Evolutionary conservation across 2,329 filamentous ascomycete genomes (phyloP).

Genomic region (Hypoxylon sp.): DNA sequence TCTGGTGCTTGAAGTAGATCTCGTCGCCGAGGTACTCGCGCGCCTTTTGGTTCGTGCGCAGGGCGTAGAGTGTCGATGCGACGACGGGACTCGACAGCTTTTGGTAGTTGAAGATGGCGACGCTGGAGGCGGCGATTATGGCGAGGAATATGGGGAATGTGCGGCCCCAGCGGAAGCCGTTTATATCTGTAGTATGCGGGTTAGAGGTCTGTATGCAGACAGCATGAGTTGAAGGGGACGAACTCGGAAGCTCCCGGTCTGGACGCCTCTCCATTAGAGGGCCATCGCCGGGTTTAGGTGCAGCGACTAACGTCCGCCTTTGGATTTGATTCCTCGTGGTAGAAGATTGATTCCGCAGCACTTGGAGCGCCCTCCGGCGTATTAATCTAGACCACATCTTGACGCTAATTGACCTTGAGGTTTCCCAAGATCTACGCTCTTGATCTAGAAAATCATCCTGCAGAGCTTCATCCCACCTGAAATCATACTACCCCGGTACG

Average conservation of each 20-base stretch:
- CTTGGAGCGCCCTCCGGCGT: constrained; percentile 50
- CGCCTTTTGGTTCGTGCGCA: constrained; percentile 82
- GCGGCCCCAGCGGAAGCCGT: constrained; percentile 73
- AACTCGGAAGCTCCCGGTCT: constrained; percentile 76
- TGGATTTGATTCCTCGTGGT: constrained; percentile 39
- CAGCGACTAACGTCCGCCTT: constrained; percentile 64
- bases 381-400: constrained; percentile 55
- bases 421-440: constrained; percentile 23
- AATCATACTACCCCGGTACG: constrained; percentile 34
- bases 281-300: constrained; percentile 71
- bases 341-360: constrained; percentile 42
- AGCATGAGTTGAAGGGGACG: constrained; percentile 33
- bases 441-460: constrained; percentile 4
- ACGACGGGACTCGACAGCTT: constrained; percentile 90
- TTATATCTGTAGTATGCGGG: constrained; percentile 47
- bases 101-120: constrained; percentile 99
- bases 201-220: constrained; percentile 19
- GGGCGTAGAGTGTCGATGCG: constrained; percentile 89
- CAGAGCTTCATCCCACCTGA: constrained; percentile 44
- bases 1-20: constrained; percentile 82
- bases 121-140: constrained; percentile 76
- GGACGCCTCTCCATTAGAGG: constrained; percentile 74
- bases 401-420: constrained; percentile 22
- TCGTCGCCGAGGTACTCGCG: constrained; percentile 86
- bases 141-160: constrained; percentile 85